These are phyloP conservation scores for Plantago coronopus DNA, from an alignment of 305 asterid species.

Conservation along the genomic window DNA sequence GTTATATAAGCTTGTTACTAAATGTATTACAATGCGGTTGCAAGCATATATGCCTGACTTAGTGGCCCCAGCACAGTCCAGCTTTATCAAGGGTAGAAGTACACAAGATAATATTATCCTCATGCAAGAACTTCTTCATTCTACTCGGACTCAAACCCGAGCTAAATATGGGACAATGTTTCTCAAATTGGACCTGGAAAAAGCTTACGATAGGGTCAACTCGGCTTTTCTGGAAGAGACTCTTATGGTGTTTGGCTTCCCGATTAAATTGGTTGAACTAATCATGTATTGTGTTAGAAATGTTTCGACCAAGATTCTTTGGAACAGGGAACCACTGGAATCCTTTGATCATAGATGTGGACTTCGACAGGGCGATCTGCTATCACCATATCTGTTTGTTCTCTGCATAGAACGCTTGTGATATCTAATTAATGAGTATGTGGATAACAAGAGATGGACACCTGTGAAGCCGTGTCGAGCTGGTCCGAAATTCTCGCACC, in stretches of 20 bases:
- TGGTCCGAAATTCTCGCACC: neutral
- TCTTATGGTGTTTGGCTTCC: neutral
- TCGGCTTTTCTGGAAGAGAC: too few relatives aligned
- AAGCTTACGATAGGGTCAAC: too few relatives aligned
- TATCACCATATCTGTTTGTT: neutral
- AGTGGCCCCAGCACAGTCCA: too few relatives aligned
- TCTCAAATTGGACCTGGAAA: too few relatives aligned
- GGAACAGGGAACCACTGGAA: neutral
- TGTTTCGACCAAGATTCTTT: neutral
- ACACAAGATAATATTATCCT: too few relatives aligned
- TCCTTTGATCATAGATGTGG: neutral
- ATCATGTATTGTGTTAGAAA: neutral
- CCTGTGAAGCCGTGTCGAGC: neutral
- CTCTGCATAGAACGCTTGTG: neutral
- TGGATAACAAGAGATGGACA: neutral
- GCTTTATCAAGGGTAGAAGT: too few relatives aligned
- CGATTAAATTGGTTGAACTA: neutral
- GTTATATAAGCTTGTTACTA: neutral
- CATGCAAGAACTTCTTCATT: too few relatives aligned
- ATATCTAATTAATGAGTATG: neutral
- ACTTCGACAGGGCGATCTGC: neutral
- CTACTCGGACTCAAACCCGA: too few relatives aligned
- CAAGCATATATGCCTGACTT: too few relatives aligned
- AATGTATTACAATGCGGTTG: too few relatives aligned
- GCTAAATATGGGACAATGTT: too few relatives aligned